These are phyloP conservation scores for Penicillium sp. DNA, from an alignment of 2,329 filamentous ascomycete genomes.

Conservation along the genomic window DNA sequence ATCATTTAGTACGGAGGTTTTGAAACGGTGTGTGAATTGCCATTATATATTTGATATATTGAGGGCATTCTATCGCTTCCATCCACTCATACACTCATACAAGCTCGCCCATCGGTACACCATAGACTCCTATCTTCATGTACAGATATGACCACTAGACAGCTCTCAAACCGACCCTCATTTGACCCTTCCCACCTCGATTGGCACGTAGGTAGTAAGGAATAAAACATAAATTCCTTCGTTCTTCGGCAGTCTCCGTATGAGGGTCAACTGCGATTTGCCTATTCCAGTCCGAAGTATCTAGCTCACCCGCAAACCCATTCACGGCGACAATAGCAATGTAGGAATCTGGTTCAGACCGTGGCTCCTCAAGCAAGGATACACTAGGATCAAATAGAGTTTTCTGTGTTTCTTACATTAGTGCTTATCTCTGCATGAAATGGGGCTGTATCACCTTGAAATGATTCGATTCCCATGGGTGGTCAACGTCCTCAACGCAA, in stretches of 20 bases:
- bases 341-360: constrained; percentile 12
- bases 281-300: constrained; percentile 28
- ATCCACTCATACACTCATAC: no score
- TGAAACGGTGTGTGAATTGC: no score
- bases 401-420: constrained; percentile 1
- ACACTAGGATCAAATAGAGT: constrained; percentile 13
- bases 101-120: no score
- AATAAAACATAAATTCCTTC: constrained; percentile 48
- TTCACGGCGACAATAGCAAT: constrained; percentile 15
- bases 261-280: constrained; percentile 20
- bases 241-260: constrained; percentile 13
- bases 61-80: no score
- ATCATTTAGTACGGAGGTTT: no score
- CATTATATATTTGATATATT: no score
- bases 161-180: constrained; percentile 44
- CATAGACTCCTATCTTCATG: neutral
- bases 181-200: constrained; percentile 54
- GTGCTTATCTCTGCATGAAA: neutral
- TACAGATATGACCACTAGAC: neutral
- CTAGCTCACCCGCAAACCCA: constrained; percentile 23
- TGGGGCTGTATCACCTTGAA: constrained; percentile 20
- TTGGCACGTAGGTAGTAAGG: constrained; percentile 60
- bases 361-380: constrained; percentile 11
- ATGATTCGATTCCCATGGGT: constrained; percentile 56
- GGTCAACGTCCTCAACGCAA: constrained; percentile 61